A percentile compares a stretch with the other conserved stretches of the same genome.
These are phyloP conservation scores for Puccinia triticina DNA, from an alignment of 1,284 basidiomycete genomes.

Conservation along the genomic window DNA sequence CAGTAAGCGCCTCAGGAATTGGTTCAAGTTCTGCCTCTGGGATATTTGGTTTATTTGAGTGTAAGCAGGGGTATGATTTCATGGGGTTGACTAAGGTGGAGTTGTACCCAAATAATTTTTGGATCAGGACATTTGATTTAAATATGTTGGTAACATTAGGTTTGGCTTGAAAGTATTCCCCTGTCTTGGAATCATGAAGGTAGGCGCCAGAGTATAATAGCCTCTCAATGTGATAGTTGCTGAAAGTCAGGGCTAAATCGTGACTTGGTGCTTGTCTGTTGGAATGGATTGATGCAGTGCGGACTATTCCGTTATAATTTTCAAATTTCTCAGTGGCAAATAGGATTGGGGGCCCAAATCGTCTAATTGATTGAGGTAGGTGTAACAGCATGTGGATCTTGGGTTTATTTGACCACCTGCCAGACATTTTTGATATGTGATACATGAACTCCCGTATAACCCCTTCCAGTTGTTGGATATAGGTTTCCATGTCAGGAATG, in stretches of 20 bases:
- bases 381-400: constrained; percentile 60
- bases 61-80: background rate
- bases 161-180: background rate
- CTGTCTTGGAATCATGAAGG: background rate
- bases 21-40: too few species aligned
- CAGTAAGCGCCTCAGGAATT: too few species aligned
- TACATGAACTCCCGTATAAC: background rate
- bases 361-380: constrained; percentile 54
- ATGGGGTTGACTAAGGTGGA: background rate
- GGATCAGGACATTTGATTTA: background rate
- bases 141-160: background rate
- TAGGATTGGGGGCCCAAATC: background rate
- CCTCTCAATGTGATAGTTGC: background rate
- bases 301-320: constrained; percentile 10
- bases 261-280: background rate
- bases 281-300: constrained; percentile 1
- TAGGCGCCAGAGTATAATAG: background rate
- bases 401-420: constrained; percentile 62
- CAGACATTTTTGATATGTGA: constrained; percentile 12
- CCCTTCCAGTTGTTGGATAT: constrained; percentile 53
- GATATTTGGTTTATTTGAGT: background rate
- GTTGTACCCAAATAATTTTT: background rate
- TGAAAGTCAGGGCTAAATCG: background rate
- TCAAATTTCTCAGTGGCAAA: constrained; percentile 42
- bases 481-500: constrained; percentile 60